These are phyloP conservation scores for Clavispora santaluciae DNA, from an alignment of 805 yeast species.

Conservation along the genomic window DNA sequence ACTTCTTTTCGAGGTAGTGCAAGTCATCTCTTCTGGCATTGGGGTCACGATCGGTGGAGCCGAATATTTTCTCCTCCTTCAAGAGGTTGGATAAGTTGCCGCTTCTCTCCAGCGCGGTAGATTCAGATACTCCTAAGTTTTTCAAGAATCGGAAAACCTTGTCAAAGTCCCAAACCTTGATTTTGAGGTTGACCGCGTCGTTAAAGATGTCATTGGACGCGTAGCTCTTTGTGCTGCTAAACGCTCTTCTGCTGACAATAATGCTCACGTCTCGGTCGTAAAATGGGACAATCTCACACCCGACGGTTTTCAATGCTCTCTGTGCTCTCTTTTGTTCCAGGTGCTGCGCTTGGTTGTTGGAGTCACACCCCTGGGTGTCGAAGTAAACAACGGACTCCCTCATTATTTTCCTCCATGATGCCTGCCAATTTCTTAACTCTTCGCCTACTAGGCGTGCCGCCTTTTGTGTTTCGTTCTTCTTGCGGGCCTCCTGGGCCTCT, in stretches of 20 bases:
- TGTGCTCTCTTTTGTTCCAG: slow-evolving; percentile 39
- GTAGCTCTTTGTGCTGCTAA: slow-evolving; percentile 38
- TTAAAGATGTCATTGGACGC: slow-evolving; percentile 58
- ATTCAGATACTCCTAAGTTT: slow-evolving; percentile 43
- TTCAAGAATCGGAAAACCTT: slow-evolving; percentile 76
- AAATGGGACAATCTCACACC: slow-evolving; percentile 40
- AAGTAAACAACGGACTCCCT: slow-evolving; percentile 55
- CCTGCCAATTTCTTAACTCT: slow-evolving; percentile 56
- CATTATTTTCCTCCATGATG: slow-evolving; percentile 60
- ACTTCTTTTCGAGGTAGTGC: slow-evolving; percentile 68
- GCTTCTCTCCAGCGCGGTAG: slow-evolving; percentile 11
- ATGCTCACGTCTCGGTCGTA: slow-evolving; percentile 64
- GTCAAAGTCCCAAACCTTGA: slow-evolving; percentile 85
- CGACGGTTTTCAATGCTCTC: slow-evolving; percentile 43
- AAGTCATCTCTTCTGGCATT: slow-evolving; percentile 79
- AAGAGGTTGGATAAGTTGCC: slow-evolving; percentile 47
- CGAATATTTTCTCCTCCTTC: slow-evolving; percentile 79
- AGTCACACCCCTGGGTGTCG: slow-evolving; percentile 46
- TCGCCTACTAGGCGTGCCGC: slow-evolving; percentile 38
- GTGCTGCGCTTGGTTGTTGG: slow-evolving; percentile 30
- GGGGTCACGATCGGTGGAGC: slow-evolving; percentile 87
- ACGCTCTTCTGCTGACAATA: slow-evolving; percentile 64
- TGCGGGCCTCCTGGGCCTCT: slow-evolving; percentile 1
- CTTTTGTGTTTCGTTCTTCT: slow-evolving; percentile 4
- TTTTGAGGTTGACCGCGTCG: slow-evolving; percentile 53